phyloP scores from a whole-genome alignment of 768 basidiomycete genomes.

The Cyathus striatus region DNA sequence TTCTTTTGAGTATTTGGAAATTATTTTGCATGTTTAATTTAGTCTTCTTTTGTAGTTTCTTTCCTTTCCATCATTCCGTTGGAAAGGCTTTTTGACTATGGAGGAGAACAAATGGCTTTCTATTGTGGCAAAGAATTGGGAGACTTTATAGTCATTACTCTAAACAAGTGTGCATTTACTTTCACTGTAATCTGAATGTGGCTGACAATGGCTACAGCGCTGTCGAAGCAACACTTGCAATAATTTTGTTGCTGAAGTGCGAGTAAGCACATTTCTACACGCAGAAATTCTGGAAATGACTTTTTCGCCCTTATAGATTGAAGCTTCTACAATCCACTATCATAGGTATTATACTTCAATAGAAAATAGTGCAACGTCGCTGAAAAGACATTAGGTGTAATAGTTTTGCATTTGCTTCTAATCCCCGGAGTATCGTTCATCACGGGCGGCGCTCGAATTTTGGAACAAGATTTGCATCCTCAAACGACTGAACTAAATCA shows the following conservation, averaged over 20 bases:
- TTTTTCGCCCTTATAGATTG: constrained; percentile 43
- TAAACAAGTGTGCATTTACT: constrained; percentile 61
- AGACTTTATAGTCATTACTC: constrained; percentile 58
- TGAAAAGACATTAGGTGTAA: constrained; percentile 61
- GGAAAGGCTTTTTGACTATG: constrained; percentile 63
- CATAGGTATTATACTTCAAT: constrained; percentile 37
- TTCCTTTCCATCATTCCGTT: constrained; percentile 65
- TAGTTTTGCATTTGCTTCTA: constrained; percentile 68
- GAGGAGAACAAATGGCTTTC: constrained; percentile 48
- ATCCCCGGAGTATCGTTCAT: constrained; percentile 68
- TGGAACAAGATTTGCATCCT: constrained; percentile 65
- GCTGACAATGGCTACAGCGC: constrained; percentile 28
- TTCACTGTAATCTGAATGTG: constrained; percentile 3
- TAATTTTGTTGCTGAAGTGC: constrained; percentile 65
- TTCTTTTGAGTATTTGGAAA: too few relatives aligned
- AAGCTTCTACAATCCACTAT: constrained; percentile 66
- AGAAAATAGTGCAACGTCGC: too few relatives aligned
- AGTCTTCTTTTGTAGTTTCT: constrained; percentile 35
- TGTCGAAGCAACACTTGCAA: constrained; percentile 69
- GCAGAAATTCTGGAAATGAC: too few relatives aligned
- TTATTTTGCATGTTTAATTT: too few relatives aligned
- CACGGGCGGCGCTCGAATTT: constrained; percentile 63
- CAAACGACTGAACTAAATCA: constrained; percentile 65
- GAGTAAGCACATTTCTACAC: constrained; percentile 46
- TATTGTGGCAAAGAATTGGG: constrained; percentile 62